Evolutionary conservation across 345 rosid genomes (phyloP).

Genomic region (Arabis hirsuta): DNA sequence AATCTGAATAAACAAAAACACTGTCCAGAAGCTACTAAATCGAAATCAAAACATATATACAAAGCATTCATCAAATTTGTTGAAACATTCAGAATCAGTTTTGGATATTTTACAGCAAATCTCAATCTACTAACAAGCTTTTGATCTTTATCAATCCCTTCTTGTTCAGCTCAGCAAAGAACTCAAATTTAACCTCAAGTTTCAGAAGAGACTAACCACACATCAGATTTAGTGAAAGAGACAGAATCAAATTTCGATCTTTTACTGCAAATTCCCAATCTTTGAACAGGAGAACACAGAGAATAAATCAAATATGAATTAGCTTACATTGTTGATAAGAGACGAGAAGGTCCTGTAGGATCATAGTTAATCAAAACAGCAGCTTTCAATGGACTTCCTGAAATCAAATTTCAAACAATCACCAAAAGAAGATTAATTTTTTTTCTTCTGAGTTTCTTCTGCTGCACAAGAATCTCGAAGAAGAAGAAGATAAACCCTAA

Average conservation of each 20-base stretch:
- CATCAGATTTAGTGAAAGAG: neutral
- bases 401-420: slow-evolving; percentile 22
- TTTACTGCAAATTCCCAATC: neutral
- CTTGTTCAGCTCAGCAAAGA: too few relatives aligned
- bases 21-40: too few relatives aligned
- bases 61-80: neutral
- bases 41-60: too few relatives aligned
- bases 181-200: too few relatives aligned
- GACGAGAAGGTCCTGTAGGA: slow-evolving; percentile 73
- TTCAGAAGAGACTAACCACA: too few relatives aligned
- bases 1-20: too few relatives aligned
- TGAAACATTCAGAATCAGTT: too few relatives aligned
- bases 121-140: too few relatives aligned
- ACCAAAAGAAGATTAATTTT: neutral
- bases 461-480: neutral
- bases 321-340: slow-evolving; percentile 77
- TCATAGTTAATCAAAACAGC: slow-evolving; percentile 80
- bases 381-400: slow-evolving; percentile 75
- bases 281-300: neutral
- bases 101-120: too few relatives aligned
- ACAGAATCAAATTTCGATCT: neutral
- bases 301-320: neutral
- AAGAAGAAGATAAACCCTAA: neutral
- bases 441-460: slow-evolving; percentile 7
- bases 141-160: too few relatives aligned